Evolutionary conservation across 345 rosid genomes (phyloP).

Genomic region (Lepidium aucheri): DNA sequence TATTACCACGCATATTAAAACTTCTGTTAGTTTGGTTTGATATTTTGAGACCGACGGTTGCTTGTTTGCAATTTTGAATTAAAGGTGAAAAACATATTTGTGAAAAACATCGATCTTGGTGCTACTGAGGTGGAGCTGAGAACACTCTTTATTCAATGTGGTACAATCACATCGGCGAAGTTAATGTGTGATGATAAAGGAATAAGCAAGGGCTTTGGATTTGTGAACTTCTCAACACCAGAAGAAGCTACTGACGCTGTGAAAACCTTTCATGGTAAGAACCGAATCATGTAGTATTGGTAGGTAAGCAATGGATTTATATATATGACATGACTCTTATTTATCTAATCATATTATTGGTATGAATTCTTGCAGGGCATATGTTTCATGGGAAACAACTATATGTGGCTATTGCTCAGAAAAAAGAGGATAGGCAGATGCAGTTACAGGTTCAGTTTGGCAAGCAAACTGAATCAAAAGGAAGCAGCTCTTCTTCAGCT

Average conservation of each 20-base stretch:
- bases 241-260: constrained; percentile 63
- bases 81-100: constrained; percentile 61
- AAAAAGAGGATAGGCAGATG: constrained; percentile 61
- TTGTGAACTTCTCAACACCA: constrained; percentile 61
- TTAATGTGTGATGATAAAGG: constrained; percentile 68
- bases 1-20: background rate
- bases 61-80: background rate
- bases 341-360: background rate
- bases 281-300: background rate
- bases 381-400: constrained; percentile 63
- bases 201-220: constrained; percentile 63
- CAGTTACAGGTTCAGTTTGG: constrained; percentile 49
- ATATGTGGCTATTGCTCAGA: constrained; percentile 70
- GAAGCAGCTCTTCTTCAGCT: constrained; percentile 43
- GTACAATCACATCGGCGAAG: constrained; percentile 53
- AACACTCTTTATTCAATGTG: constrained; percentile 58
- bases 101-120: constrained; percentile 55
- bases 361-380: constrained; percentile 26
- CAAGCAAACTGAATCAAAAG: constrained; percentile 36
- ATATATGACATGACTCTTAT: background rate
- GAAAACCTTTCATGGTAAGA: constrained; percentile 45
- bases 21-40: background rate
- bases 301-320: background rate
- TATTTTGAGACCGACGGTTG: background rate
- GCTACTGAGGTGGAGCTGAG: constrained; percentile 59